phyloP scores from a whole-genome alignment of 805 yeast genomes.

The Lipomyces orientalis region DNA sequence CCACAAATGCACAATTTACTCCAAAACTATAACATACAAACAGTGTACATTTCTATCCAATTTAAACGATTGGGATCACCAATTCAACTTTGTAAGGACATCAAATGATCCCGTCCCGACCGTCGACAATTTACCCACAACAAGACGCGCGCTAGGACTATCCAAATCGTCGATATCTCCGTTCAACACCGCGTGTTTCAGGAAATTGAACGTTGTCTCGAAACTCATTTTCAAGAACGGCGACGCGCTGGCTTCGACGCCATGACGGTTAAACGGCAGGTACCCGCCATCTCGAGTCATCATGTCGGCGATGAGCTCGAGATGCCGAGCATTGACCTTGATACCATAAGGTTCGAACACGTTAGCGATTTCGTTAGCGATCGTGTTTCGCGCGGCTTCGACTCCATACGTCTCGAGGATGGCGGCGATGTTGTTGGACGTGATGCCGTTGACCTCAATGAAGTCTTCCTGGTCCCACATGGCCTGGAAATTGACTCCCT shows the following conservation, averaged over 20 bases:
- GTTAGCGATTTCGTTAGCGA: constrained; percentile 92
- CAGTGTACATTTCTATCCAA: background rate
- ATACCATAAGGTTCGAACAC: constrained; percentile 97
- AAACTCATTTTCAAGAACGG: constrained; percentile 98
- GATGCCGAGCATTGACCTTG: constrained; percentile 87
- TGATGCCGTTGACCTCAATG: constrained; percentile 84
- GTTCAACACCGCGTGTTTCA: constrained; percentile 93
- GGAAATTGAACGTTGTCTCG: constrained; percentile 97
- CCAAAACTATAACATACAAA: background rate
- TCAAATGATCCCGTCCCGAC: constrained; percentile 98
- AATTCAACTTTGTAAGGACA: constrained; percentile 47
- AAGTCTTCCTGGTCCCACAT: constrained; percentile 98
- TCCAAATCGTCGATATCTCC: constrained; percentile 87
- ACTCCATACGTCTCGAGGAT: constrained; percentile 94
- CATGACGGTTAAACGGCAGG: constrained; percentile 96
- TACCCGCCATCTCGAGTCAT: constrained; percentile 99
- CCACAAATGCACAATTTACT: background rate
- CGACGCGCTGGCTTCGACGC: constrained; percentile 93
- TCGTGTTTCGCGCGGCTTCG: constrained; percentile 97
- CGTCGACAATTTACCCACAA: constrained; percentile 83
- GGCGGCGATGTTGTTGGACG: constrained; percentile 91
- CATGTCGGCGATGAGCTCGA: constrained; percentile 96
- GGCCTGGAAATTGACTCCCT: constrained; percentile 96
- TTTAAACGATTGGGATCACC: constrained; percentile 4
- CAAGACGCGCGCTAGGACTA: constrained; percentile 92